A percentile compares a stretch with the other conserved stretches of the same genome.
Conservation (phyloP, 768 basidiomycete genomes). For the Phallus indusiatus region DNA sequence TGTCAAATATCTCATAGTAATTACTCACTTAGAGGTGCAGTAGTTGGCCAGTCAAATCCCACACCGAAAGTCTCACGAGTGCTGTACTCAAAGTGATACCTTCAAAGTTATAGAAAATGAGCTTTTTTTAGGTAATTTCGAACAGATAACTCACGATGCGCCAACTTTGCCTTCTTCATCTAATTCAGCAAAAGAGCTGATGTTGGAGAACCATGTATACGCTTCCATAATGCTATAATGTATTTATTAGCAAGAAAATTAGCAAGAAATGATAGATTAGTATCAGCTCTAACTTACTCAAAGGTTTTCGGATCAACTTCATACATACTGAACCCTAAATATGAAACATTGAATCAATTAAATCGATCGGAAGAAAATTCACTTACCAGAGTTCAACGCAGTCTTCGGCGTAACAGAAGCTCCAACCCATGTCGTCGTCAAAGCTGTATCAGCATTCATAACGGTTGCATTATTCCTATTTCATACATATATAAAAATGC, state of each 20-base stretch:
- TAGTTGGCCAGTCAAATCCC: background rate
- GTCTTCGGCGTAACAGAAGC: constrained; percentile 16
- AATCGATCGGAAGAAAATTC: background rate
- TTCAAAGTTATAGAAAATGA: background rate
- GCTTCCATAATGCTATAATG: constrained; percentile 19
- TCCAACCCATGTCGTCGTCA: constrained; percentile 16
- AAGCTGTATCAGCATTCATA: constrained; percentile 1
- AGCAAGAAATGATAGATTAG: too few species aligned
- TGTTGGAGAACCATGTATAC: constrained; percentile 21
- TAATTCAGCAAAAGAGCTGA: constrained; percentile 14
- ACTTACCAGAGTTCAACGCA: constrained; percentile 16
- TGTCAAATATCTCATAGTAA: constrained; percentile 14
- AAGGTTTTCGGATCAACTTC: constrained; percentile 17
- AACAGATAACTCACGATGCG: constrained; percentile 10
- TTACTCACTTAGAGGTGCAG: constrained; percentile 1
- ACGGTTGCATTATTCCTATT: constrained; percentile 4
- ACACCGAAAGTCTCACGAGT: constrained; percentile 17
- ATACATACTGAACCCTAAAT: constrained; percentile 18
- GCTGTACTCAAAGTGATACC: constrained; percentile 19
- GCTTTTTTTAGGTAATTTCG: background rate
- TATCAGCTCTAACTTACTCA: constrained; percentile 4
- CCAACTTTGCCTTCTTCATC: constrained; percentile 16
- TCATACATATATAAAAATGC: background rate
- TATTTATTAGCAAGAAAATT: background rate
- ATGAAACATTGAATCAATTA: background rate